Evolutionary conservation across 495 filamentous ascomycete species (phyloP), one percentile per base, ranked within the genome.

Genomic region (Penicillium bialowiezense): DNA sequence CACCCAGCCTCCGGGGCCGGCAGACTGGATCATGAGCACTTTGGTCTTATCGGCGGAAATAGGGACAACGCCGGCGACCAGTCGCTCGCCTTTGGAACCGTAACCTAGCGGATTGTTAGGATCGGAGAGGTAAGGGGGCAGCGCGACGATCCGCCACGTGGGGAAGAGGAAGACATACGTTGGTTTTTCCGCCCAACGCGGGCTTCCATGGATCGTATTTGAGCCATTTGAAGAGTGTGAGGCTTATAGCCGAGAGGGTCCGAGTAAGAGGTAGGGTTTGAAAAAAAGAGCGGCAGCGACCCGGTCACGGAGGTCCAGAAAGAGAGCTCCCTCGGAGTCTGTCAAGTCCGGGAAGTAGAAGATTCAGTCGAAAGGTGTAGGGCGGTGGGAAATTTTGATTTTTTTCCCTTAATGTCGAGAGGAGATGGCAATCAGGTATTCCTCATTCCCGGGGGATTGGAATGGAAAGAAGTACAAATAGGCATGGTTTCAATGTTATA

Each of bases 11-110:
- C 80, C 82, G 53, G 91, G 88, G 44, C 89, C 80, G 42, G 87
- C 89, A 36, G 91, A 96, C 70, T 96, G 88, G 59, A 97, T 95
- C 66, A 98, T 78, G 59, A 98, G 77, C 44, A 98, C 93, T 69
- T 86, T 78, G 51, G 80, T 86, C 61, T 85, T 87, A 67, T 89
- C 85, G 51, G 69, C 51, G 62, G 82, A 88, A 57, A 85, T 78
- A 67, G 95, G 90, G 24, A 98, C 95, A 31, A 97, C 85, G 50
- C 93, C 93, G 35, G 93, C 91, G 50, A 98, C 95, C 40, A 98
- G 85, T 47, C 93, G 85, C 73, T 97, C 91, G 71, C 95, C 95
- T 64, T 89, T 85, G 36, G 87, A 63, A 63, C 89, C 90, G 69
- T 97, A 98, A 55, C 93, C 95, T 96, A 56, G 44, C 32, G 38